Base-by-base conservation (phyloP, 768 basidiomycete genomes). In the Trametes cubensis region DNA sequence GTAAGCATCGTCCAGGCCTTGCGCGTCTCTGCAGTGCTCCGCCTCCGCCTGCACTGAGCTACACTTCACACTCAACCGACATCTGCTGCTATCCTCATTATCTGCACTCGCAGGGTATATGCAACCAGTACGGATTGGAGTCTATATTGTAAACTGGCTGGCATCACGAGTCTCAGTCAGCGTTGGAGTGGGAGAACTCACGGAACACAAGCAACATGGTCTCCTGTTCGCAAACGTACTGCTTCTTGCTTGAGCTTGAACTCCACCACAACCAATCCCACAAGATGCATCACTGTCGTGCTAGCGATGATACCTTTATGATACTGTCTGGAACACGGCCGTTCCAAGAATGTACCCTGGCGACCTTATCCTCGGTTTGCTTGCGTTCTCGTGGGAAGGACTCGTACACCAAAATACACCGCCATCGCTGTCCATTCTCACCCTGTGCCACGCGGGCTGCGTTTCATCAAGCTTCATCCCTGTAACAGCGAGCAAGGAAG, bases 381-480 rank as follows among this genome's bases (percentile, higher is more conserved):
- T 47, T 44, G 63, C 21, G 34, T 52, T 18, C 40, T 56, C 62
- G 58, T 60, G 57, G 39, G 58, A 59, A 50, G 41, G 46, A 21
- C 28, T 34, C 53, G 48, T 52, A 26, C 41, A 55, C 62, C 18
- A 55, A 59, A 59, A 63, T 57, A 52, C 44, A 47, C 52, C 47
- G 42, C 55, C 53, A 25, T 42, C 55, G 40, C 48, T 21, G 23
- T 18, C 45, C 49, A 45, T 64, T 64, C 63, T 60, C 58, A 64
- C 58, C 63, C 18, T 49, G 39, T 60, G 63, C 63, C 58, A 64
- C 40, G 58, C 58, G 13, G 55, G 46, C 42, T 34, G 40, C 41
- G 21, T 51, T 21, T 60, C 54, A 64, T 56, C 48, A 60, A 26
- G 59, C 57, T 63, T 55, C 51, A 13, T 26, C 54, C 58, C 47